Evolutionary conservation across 148 eudicot species (phyloP).

Genomic region (Limonium bicolor): DNA sequence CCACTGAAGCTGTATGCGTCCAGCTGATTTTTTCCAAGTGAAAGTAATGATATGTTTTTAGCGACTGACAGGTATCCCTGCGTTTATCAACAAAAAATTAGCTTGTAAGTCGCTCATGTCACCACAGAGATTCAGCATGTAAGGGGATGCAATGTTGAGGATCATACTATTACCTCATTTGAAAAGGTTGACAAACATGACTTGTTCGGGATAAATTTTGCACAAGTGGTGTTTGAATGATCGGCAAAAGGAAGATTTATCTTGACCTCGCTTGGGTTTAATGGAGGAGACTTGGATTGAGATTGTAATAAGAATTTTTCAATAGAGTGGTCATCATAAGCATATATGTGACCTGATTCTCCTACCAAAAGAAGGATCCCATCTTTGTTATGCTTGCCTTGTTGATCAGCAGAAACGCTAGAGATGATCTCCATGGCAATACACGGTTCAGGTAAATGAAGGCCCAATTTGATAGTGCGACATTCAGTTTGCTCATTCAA

Average conservation of each 20-base stretch:
- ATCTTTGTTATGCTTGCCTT: slow-evolving; percentile 47
- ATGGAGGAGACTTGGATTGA: slow-evolving; percentile 51
- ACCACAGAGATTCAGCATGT: too few species aligned
- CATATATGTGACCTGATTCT: slow-evolving; percentile 57
- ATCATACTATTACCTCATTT: slow-evolving; percentile 37
- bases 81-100: too few species aligned
- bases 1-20: slow-evolving; percentile 40
- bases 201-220: slow-evolving; percentile 40
- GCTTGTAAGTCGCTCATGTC: too few species aligned
- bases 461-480: slow-evolving; percentile 68
- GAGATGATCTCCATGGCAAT: slow-evolving; percentile 55
- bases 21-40: slow-evolving; percentile 35
- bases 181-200: slow-evolving; percentile 16
- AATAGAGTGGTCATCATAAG: slow-evolving; percentile 62
- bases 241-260: slow-evolving; percentile 57
- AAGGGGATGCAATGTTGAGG: background rate
- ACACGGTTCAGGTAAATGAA: slow-evolving; percentile 61
- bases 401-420: slow-evolving; percentile 27
- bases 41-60: slow-evolving; percentile 43
- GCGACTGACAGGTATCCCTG: slow-evolving; percentile 33
- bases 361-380: slow-evolving; percentile 61
- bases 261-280: slow-evolving; percentile 56
- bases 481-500: slow-evolving; percentile 68
- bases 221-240: slow-evolving; percentile 35
- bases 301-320: slow-evolving; percentile 62